Conservation (phyloP, 768 basidiomycete species). For the Xerocomellus chrysenteron region DNA sequence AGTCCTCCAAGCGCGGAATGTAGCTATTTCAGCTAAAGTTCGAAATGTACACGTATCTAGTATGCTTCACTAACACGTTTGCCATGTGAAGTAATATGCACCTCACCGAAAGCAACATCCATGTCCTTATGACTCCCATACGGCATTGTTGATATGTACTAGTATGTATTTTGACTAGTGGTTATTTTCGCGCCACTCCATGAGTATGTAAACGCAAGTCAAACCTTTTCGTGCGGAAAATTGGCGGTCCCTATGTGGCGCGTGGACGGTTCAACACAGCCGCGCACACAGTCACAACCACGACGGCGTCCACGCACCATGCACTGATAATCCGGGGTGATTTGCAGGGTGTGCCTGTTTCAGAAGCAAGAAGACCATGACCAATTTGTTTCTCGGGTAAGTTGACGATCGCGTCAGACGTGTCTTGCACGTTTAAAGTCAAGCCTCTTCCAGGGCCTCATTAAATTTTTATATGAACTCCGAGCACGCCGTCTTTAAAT, state of each 20-base stretch:
- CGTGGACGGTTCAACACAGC: too few relatives aligned
- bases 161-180: too few relatives aligned
- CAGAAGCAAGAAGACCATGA: too few relatives aligned
- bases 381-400: neutral
- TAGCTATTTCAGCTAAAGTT: neutral
- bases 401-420: neutral
- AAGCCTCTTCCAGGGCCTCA: neutral
- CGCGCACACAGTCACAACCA: too few relatives aligned
- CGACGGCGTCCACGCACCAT: too few relatives aligned
- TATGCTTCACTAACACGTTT: neutral
- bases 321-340: too few relatives aligned
- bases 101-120: neutral
- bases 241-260: too few relatives aligned
- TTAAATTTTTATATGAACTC: neutral
- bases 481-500: neutral
- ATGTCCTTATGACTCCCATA: neutral
- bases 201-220: too few relatives aligned
- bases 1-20: neutral
- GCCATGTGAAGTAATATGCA: neutral
- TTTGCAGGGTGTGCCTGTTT: too few relatives aligned
- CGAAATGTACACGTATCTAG: neutral
- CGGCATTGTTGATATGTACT: too few relatives aligned
- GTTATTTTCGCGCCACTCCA: too few relatives aligned
- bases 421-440: neutral
- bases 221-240: too few relatives aligned